phyloP scores from a whole-genome alignment of 768 basidiomycete species.

The Phanerochaete carnosa region DNA sequence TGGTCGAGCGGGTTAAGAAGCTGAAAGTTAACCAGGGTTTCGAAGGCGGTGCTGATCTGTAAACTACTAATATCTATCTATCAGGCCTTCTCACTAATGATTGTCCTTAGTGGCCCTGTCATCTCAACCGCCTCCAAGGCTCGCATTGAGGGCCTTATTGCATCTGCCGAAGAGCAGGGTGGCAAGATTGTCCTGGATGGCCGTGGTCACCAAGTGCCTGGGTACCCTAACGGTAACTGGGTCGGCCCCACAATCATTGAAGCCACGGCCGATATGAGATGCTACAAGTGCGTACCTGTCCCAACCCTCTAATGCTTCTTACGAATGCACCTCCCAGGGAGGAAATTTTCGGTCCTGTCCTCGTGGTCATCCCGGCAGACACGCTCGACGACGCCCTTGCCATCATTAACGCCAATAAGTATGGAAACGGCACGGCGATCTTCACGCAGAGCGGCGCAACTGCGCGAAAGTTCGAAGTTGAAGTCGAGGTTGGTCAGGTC shows the following conservation, averaged over 20 bases:
- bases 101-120: constrained; percentile 56
- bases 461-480: constrained; percentile 86
- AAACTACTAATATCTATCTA: constrained; percentile 30
- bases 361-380: constrained; percentile 73
- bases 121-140: constrained; percentile 82
- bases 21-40: constrained; percentile 90
- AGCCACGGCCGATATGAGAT: constrained; percentile 77
- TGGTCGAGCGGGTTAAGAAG: constrained; percentile 75
- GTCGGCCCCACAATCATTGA: constrained; percentile 91
- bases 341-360: constrained; percentile 94
- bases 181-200: constrained; percentile 89
- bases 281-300: constrained; percentile 66
- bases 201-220: constrained; percentile 59
- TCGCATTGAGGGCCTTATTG: constrained; percentile 72
- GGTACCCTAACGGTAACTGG: constrained; percentile 88
- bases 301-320: not conserved
- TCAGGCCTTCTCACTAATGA: not conserved
- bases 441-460: constrained; percentile 97
- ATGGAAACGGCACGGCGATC: constrained; percentile 93
- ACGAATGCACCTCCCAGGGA: constrained; percentile 46
- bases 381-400: constrained; percentile 88
- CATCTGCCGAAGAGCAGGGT: constrained; percentile 73
- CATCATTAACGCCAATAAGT: constrained; percentile 86
- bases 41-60: constrained; percentile 80
- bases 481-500: constrained; percentile 88